Percentiles rank a stretch among this genome's conserved stretches.
These are phyloP conservation scores for Diplodia seriata DNA, from an alignment of 2,329 filamentous ascomycete species.

Conservation along the genomic window DNA sequence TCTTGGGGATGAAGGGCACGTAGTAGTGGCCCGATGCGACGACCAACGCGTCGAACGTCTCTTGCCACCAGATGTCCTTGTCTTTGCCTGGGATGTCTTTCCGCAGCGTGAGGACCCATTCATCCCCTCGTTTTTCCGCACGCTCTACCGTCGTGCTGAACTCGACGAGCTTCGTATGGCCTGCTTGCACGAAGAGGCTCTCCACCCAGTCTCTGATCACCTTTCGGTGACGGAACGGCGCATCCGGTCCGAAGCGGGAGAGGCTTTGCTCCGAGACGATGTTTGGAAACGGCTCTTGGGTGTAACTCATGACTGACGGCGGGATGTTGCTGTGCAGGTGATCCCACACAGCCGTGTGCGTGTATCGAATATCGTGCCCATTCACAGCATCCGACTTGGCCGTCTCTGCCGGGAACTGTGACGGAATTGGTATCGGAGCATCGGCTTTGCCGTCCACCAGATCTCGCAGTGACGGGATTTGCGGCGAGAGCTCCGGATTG, in stretches of 20 bases:
- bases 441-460: constrained; percentile 38
- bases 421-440: constrained; percentile 35
- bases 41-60: constrained; percentile 70
- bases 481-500: constrained; percentile 37
- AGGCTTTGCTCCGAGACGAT: constrained; percentile 53
- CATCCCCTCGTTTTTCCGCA: constrained; percentile 33
- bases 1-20: constrained; percentile 70
- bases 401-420: constrained; percentile 37
- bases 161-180: constrained; percentile 45
- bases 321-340: constrained; percentile 70
- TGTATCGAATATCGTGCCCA: constrained; percentile 36
- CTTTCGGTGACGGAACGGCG: constrained; percentile 68
- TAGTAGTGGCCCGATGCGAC: constrained; percentile 79
- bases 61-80: constrained; percentile 48
- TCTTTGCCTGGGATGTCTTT: constrained; percentile 7
- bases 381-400: constrained; percentile 33
- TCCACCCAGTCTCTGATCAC: constrained; percentile 64
- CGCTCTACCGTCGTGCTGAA: constrained; percentile 47
- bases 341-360: constrained; percentile 58
- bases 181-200: constrained; percentile 50
- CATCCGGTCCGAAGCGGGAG: constrained; percentile 61
- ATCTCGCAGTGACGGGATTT: constrained; percentile 31
- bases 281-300: constrained; percentile 61
- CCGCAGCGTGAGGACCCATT: constrained; percentile 45
- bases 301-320: constrained; percentile 66